Conservation (phyloP, 2,329 filamentous ascomycete species). For the Colletotrichum sp. region DNA sequence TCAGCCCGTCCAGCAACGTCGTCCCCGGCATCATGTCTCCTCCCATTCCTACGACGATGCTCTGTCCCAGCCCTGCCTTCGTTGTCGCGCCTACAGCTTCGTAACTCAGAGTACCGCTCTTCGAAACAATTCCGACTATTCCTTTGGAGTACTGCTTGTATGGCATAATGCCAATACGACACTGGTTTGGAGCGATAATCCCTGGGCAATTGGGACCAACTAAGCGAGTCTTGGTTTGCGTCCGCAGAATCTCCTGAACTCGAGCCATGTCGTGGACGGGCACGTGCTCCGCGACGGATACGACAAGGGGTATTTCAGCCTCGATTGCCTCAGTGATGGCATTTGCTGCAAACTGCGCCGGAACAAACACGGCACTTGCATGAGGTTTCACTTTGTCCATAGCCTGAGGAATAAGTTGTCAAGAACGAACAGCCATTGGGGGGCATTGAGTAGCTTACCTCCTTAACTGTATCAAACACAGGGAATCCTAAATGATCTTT, state of each 20-base stretch:
- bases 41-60: conserved; percentile 78
- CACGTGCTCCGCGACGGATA: conserved; percentile 82
- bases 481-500: conserved; percentile 37
- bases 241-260: conserved; percentile 71
- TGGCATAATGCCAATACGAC: conserved; percentile 51
- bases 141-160: conserved; percentile 55
- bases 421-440: not conserved
- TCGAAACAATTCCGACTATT: conserved; percentile 77
- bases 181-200: conserved; percentile 77
- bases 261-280: conserved; percentile 79
- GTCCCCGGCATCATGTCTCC: conserved; percentile 78
- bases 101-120: conserved; percentile 81
- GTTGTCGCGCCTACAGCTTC: conserved; percentile 80
- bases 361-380: conserved; percentile 77
- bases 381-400: conserved; percentile 56
- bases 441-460: conserved; percentile 26
- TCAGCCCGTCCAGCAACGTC: conserved; percentile 73
- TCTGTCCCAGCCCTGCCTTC: conserved; percentile 77
- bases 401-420: conserved; percentile 27
- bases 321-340: conserved; percentile 80
- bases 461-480: conserved; percentile 37
- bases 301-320: conserved; percentile 78
- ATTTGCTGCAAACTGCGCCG: conserved; percentile 67
- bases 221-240: conserved; percentile 73
- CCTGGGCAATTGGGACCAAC: conserved; percentile 85